Evolutionary conservation across 345 rosid genomes (phyloP).

Genomic region (Sapria himalayana): DNA sequence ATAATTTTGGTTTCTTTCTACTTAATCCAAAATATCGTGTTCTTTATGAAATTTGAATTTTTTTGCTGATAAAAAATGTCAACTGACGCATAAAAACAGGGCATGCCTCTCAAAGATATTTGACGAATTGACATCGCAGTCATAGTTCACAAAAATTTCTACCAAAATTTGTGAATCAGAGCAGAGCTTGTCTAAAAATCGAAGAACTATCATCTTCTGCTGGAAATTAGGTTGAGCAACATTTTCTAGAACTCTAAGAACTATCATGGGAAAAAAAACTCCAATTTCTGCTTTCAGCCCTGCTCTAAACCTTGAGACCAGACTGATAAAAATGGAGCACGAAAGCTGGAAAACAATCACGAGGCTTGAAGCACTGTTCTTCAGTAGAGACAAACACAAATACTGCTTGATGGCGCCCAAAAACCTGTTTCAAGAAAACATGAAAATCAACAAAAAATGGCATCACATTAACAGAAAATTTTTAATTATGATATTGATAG

Average conservation of each 20-base stretch:
- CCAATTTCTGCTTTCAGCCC: constrained; percentile 99
- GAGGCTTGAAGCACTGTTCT: constrained; percentile 88
- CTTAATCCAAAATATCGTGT: too few species aligned
- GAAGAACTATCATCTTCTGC: constrained; percentile 96
- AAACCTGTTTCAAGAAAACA: constrained; percentile 75
- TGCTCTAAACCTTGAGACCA: constrained; percentile 91
- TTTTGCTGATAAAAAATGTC: too few species aligned
- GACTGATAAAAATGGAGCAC: constrained; percentile 95
- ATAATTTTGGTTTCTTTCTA: too few species aligned
- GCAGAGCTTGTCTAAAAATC: constrained; percentile 87
- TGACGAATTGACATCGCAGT: constrained; percentile 96
- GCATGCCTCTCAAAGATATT: constrained; percentile 94
- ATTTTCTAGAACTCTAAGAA: constrained; percentile 85
- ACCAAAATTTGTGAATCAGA: constrained; percentile 93
- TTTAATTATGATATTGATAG: too few species aligned
- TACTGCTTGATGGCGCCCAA: constrained; percentile 98
- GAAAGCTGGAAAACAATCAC: constrained; percentile 99
- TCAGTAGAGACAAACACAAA: constrained; percentile 76
- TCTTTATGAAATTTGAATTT: too few species aligned
- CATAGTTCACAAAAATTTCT: constrained; percentile 93
- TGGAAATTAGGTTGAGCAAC: constrained; percentile 96
- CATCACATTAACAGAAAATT: background rate
- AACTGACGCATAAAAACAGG: too few species aligned
- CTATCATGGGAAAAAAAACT: constrained; percentile 98
- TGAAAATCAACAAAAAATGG: too few species aligned